phyloP scores from a whole-genome alignment of 2,329 filamentous ascomycete genomes.

The Pestalotiopsis sp. region DNA sequence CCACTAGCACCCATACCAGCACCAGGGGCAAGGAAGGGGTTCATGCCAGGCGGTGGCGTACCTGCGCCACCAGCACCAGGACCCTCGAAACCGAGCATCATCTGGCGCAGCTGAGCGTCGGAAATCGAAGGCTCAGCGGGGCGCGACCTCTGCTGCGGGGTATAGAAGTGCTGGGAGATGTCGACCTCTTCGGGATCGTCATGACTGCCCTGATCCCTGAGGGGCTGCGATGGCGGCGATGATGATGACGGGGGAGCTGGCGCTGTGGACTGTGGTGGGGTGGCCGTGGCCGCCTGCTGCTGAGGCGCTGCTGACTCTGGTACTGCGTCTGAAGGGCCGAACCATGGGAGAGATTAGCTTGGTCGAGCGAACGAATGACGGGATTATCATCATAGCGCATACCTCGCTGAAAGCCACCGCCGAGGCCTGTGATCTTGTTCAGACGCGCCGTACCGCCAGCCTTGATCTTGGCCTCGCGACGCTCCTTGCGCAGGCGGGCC shows the following conservation, averaged over 20 bases:
- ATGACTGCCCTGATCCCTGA: constrained; percentile 36
- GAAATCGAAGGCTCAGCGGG: constrained; percentile 38
- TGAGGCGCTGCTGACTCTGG: background rate
- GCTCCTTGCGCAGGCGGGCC: constrained; percentile 76
- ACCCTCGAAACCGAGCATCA: constrained; percentile 62
- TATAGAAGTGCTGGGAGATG: constrained; percentile 75
- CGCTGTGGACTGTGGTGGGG: constrained; percentile 12
- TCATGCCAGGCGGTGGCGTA: constrained; percentile 18
- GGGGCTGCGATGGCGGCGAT: constrained; percentile 29
- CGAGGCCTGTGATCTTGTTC: constrained; percentile 74
- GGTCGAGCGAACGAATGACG: background rate
- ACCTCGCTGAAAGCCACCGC: constrained; percentile 58
- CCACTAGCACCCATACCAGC: constrained; percentile 16
- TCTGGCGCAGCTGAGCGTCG: constrained; percentile 65
- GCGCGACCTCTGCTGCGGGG: constrained; percentile 43
- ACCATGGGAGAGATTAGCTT: background rate
- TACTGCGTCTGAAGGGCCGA: constrained; percentile 10
- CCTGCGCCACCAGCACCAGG: constrained; percentile 26
- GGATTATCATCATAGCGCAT: constrained; percentile 13
- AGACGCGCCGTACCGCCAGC: constrained; percentile 71
- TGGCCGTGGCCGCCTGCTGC: background rate
- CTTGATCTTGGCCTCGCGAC: constrained; percentile 77
- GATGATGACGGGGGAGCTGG: constrained; percentile 30
- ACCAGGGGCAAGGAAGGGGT: constrained; percentile 23
- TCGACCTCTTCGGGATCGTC: constrained; percentile 77